Evolutionary conservation across 768 basidiomycete species (phyloP).

Genomic region (Cantharellus cinnabarinus): DNA sequence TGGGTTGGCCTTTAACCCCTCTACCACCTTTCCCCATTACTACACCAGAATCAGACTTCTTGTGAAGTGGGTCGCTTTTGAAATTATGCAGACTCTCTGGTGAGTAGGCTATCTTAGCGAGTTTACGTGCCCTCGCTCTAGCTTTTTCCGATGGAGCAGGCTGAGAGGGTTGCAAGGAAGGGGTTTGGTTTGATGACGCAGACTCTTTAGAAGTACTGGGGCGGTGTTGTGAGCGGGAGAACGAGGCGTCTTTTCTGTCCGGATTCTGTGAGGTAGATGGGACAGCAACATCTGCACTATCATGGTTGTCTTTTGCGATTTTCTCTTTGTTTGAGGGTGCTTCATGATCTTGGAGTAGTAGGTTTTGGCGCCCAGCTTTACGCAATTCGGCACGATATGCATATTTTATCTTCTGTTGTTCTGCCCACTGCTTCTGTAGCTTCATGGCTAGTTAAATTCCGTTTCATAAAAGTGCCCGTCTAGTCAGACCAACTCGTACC

Average conservation of each 20-base stretch:
- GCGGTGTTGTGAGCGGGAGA: not conserved
- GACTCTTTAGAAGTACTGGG: not conserved
- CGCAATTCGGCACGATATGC: slow-evolving; percentile 7
- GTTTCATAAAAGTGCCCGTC: not conserved
- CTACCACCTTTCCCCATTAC: not conserved
- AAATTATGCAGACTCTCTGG: slow-evolving; percentile 2
- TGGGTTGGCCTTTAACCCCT: slow-evolving; percentile 13
- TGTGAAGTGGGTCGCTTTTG: slow-evolving; percentile 1
- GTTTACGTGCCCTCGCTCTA: not conserved
- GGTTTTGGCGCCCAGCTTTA: not conserved
- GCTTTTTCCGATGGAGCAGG: not conserved
- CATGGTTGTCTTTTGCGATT: not conserved
- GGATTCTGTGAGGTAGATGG: not conserved
- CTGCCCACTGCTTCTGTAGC: slow-evolving; percentile 17
- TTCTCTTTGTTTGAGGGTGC: not conserved
- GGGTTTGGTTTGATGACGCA: not conserved
- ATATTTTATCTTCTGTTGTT: slow-evolving; percentile 17
- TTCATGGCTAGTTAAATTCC: slow-evolving; percentile 13
- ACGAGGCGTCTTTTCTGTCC: not conserved
- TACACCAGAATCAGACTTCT: not conserved
- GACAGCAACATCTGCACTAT: not conserved
- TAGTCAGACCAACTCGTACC: not conserved
- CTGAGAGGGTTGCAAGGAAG: not conserved
- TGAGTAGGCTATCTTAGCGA: not conserved
- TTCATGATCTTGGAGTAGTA: not conserved